These are phyloP conservation scores for Camellia sinensis DNA, from an alignment of 148 eudicot genomes.

Conservation along the genomic window DNA sequence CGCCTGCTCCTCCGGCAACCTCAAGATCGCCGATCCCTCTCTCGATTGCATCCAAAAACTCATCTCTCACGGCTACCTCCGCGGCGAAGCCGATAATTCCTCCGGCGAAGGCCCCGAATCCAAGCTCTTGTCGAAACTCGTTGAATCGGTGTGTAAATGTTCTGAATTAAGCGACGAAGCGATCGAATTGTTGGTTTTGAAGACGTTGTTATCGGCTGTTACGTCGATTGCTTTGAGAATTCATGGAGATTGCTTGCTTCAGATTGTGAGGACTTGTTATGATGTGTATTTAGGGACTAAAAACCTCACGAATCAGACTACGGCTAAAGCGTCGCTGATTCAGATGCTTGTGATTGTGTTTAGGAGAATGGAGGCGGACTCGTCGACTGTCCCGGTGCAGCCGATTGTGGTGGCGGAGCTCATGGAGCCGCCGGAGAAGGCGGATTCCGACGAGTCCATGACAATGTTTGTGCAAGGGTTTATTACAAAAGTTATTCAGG, in stretches of 20 bases:
- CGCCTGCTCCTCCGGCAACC: conserved; percentile 45
- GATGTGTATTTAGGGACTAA: conserved; percentile 79
- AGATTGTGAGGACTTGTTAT: conserved; percentile 78
- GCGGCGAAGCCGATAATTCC: conserved; percentile 69
- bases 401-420: conserved; percentile 98
- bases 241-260: conserved; percentile 84
- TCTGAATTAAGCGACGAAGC: conserved; percentile 53
- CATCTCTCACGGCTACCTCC: conserved; percentile 66
- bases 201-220: conserved; percentile 69
- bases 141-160: conserved; percentile 72
- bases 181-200: conserved; percentile 66
- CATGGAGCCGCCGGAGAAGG: conserved; percentile 78
- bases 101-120: conserved; percentile 44
- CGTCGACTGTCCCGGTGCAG: conserved; percentile 77
- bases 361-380: conserved; percentile 95
- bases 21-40: conserved; percentile 67
- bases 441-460: conserved; percentile 59
- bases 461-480: conserved; percentile 92
- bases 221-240: conserved; percentile 66
- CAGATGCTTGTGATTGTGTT: conserved; percentile 98
- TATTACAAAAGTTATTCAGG: conserved; percentile 78
- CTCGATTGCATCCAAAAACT: conserved; percentile 70
- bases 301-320: conserved; percentile 88
- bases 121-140: conserved; percentile 45
- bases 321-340: conserved; percentile 87